These are phyloP conservation scores for Dictyostelium brefeldianum DNA, from an alignment of 78 protist species.

Conservation along the genomic window DNA sequence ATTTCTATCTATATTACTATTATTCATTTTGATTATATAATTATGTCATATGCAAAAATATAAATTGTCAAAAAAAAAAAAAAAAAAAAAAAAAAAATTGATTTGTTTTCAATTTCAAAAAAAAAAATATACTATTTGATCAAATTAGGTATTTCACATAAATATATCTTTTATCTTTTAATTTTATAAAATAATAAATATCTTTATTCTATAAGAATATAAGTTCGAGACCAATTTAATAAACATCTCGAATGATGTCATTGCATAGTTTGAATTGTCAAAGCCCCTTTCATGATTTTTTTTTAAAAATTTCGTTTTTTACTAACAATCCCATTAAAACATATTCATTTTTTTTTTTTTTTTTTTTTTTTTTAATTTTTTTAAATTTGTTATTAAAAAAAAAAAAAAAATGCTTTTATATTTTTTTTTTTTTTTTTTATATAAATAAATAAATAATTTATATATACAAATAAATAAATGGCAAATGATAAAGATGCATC, in stretches of 20 bases:
- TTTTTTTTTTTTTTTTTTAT: background rate
- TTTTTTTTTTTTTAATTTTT: constrained; percentile 1
- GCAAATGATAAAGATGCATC: background rate
- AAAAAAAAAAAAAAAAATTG: background rate
- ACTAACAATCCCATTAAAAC: background rate
- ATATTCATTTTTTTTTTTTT: background rate
- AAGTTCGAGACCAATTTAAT: no score
- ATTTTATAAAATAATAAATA: no score
- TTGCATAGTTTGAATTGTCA: no score
- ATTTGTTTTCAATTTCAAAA: background rate
- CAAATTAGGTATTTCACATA: no score
- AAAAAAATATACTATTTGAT: no score
- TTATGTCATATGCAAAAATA: background rate
- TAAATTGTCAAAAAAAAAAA: background rate
- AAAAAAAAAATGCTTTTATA: background rate
- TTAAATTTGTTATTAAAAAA: background rate
- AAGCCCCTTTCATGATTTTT: no score
- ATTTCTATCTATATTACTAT: background rate
- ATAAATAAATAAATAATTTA: background rate
- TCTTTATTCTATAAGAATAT: no score
- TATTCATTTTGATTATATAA: background rate
- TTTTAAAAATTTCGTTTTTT: no score
- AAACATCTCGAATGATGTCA: no score
- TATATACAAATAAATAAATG: background rate
- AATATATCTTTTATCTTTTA: no score